Base-by-base conservation (phyloP, 2,329 filamentous ascomycete genomes). In the Botrytis galanthina region DNA sequence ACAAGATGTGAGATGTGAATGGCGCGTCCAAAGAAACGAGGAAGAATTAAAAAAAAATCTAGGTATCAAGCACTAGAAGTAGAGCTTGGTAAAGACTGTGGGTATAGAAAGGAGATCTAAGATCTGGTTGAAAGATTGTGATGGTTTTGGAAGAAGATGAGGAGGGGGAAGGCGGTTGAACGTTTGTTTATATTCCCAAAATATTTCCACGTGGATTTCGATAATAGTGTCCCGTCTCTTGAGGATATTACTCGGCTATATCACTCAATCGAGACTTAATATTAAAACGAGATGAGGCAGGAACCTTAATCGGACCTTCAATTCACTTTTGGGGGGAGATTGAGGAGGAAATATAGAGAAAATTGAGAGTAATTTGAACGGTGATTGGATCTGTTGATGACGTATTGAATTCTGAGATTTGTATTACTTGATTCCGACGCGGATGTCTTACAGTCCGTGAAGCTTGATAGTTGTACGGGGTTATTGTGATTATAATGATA, bases 61-160 rank as follows among this genome's bases (percentile, higher is more conserved):
- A 62, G 54, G 39, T 60, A 70, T n/a, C 57, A 70, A 62, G 51
- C 68, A 70, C 51, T 62, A 46, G 68, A 70, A 62, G 67, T 61
- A 46, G 42, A 70, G 66, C 66, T 69, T 69, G 66, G 66, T 42
- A 69, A 69, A 18, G 66, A 69, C 48, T 69, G 66, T 69, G 48
- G 63, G 32, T 37, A n/a, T 51, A 35, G 63, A 10, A 57, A 32
- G 22, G 6, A 42, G 66, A 57, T 69, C 26, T 69, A 51, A 20
- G 22, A 20, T 57, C 16, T 42, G 35, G 18, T 57, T 42, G 48
- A 69, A 69, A 32, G 66, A 57, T 22, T 57, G 66, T 57, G 26
- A 32, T 69, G 10, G 42, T 57, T 57, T 57, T 32, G 48, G 66
- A 57, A 68, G 66, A 68, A 68, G 48, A 69, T 16, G 48, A 68